Base-by-base conservation (phyloP, 2,329 filamentous ascomycete genomes). In the Nigrospora osmanthi region DNA sequence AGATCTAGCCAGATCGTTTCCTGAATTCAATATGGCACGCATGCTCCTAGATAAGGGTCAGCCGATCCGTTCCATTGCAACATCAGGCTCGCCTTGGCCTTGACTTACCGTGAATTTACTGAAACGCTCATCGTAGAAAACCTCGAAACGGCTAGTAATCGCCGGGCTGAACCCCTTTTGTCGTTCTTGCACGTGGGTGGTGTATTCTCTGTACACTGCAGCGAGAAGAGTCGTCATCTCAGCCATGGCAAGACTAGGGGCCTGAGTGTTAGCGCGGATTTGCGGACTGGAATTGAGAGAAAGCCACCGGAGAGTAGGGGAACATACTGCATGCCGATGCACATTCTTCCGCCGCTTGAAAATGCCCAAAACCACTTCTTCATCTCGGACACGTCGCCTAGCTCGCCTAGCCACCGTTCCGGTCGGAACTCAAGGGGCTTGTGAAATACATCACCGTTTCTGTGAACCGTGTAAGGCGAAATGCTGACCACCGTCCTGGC, bases 201-300 rank as follows among this genome's bases (percentile, higher is more conserved):
- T 57, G 50, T 72, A 75, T 28, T 53, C 58, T 41, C 66, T 55
- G 53, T 75, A 73, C 5, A 75, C 49, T 2, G 68, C 65, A 4
- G 69, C 63, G 1, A 69, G 53, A 9, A 75, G 52, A 1, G 67
- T 70, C 1, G 66, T 70, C 70, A 75, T 73, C 51, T 75, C 71
- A 12, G 69, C 68, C 63, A 73, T 71, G 2, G 72, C 72, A 10
- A 75, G 56, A 53, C 66, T 70, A 39, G n/a, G 23, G 13, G 19
- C 6, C 10, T 28, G 23, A 2, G 23, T 28, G 23, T 6, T 7
- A 28, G 23, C 10, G 7, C 2, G 23, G 7, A 28, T 28, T 6
- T 28, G 23, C 7, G 7, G 23, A 4, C 23, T 10, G 5, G 23
- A 10, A 10, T 28, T 6, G 32, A 10, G 19, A 19, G 23, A 42